Evolutionary conservation across 805 yeast species (phyloP).

Genomic region (Pichia exigua): DNA sequence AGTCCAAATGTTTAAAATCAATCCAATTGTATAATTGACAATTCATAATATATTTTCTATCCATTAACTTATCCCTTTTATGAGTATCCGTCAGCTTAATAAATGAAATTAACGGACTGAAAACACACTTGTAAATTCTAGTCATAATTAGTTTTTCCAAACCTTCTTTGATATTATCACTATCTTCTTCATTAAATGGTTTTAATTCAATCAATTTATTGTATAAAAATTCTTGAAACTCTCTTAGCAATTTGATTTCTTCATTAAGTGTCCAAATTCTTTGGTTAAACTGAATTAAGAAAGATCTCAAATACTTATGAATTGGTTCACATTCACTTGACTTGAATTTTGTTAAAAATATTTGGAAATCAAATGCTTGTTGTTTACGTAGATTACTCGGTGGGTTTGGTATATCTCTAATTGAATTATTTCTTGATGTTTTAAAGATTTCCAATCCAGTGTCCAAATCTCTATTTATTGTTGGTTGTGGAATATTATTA

Average conservation of each 20-base stretch:
- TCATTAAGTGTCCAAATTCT: conserved; percentile 68
- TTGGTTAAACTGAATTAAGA: conserved; percentile 66
- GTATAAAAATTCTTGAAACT: conserved; percentile 67
- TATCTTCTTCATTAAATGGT: conserved; percentile 61
- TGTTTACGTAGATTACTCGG: conserved; percentile 23
- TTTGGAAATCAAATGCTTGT: conserved; percentile 70
- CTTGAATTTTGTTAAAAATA: conserved; percentile 64
- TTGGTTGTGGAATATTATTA: neutral
- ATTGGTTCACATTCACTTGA: conserved; percentile 79
- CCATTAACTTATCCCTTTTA: conserved; percentile 55
- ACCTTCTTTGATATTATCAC: conserved; percentile 65
- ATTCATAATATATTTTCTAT: conserved; percentile 47
- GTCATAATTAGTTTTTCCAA: conserved; percentile 90
- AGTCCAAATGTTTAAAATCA: conserved; percentile 68
- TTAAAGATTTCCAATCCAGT: neutral
- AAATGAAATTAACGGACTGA: conserved; percentile 55
- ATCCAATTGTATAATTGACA: conserved; percentile 43
- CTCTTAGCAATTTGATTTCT: conserved; percentile 66
- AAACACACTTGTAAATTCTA: conserved; percentile 66
- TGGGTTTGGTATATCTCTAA: conserved; percentile 24
- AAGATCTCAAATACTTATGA: conserved; percentile 78
- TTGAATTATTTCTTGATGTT: conserved; percentile 5
- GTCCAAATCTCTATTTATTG: neutral
- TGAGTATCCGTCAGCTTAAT: conserved; percentile 45
- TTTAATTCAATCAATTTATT: conserved; percentile 53